A percentile compares a stretch with the other conserved stretches of the same genome.
Conservation (phyloP, 345 rosid genomes). For the Viola odorata region DNA sequence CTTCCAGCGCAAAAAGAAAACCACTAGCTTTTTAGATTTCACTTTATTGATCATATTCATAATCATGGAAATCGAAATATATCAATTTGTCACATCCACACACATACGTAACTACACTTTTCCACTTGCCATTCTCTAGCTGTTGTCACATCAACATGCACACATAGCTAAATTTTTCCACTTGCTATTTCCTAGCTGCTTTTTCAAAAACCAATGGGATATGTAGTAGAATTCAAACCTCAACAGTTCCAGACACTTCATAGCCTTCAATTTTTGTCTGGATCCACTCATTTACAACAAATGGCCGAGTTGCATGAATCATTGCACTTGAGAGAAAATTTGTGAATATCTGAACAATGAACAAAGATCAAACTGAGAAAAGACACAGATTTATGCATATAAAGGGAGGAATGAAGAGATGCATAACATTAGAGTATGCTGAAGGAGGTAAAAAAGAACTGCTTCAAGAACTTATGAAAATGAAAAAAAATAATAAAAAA, state of each 20-base stretch:
- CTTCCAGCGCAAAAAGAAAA: background rate
- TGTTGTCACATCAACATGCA: too few relatives aligned
- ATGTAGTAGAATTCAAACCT: constrained; percentile 46
- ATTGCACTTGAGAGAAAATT: constrained; percentile 89
- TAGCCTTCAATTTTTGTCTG: constrained; percentile 89
- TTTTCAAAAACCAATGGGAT: background rate
- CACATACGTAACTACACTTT: too few relatives aligned
- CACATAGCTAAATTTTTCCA: too few relatives aligned
- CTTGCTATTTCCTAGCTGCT: background rate
- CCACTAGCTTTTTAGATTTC: background rate
- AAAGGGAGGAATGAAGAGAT: background rate
- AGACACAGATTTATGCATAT: background rate
- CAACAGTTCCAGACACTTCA: constrained; percentile 98
- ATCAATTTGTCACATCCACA: too few relatives aligned
- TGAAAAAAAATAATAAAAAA: background rate
- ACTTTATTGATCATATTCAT: background rate
- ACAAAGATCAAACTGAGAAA: constrained; percentile 1
- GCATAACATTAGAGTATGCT: background rate
- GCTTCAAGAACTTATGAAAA: background rate
- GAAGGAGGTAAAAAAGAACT: background rate
- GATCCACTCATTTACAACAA: constrained; percentile 84
- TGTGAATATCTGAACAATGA: constrained; percentile 68
- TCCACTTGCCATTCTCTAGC: too few relatives aligned
- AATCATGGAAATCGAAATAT: background rate
- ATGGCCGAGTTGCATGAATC: constrained; percentile 91